phyloP scores from a whole-genome alignment of 306 rosid genomes.

The Crotalaria pallida region DNA sequence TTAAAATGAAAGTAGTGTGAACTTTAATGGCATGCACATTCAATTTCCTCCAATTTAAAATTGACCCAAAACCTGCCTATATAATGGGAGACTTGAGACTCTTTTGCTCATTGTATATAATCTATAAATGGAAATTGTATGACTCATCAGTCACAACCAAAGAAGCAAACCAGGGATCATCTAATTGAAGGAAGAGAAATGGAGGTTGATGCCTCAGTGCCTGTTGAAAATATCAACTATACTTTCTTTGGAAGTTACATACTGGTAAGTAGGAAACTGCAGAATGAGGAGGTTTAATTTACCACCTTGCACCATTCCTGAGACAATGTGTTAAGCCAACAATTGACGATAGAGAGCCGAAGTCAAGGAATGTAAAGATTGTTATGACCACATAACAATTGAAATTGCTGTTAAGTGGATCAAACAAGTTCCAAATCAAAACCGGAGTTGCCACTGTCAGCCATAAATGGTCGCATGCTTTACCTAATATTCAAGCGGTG shows the following conservation, averaged over 20 bases:
- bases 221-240: slow-evolving; percentile 15
- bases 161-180: slow-evolving; percentile 25
- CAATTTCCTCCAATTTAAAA: slow-evolving; percentile 5
- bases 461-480: no score
- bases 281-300: slow-evolving; percentile 32
- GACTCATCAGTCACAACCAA: slow-evolving; percentile 17
- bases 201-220: no score
- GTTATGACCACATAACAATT: slow-evolving; percentile 48
- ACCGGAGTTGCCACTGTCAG: no score
- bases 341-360: slow-evolving; percentile 12
- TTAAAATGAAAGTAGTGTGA: slow-evolving; percentile 7
- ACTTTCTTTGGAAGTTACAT: slow-evolving; percentile 19
- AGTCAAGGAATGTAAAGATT: slow-evolving; percentile 43
- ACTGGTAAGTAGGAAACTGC: slow-evolving; percentile 19
- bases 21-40: slow-evolving; percentile 61
- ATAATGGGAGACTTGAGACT: slow-evolving; percentile 20
- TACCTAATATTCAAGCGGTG: no score
- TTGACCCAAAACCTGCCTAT: slow-evolving; percentile 27
- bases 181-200: slow-evolving; percentile 24
- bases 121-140: slow-evolving; percentile 59
- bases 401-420: no score
- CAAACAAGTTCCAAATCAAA: no score
- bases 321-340: slow-evolving; percentile 22
- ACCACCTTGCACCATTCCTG: slow-evolving; percentile 28
- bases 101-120: slow-evolving; percentile 18